These are phyloP conservation scores for Marasmius oreades DNA, from an alignment of 1,284 basidiomycete genomes.

Conservation along the genomic window DNA sequence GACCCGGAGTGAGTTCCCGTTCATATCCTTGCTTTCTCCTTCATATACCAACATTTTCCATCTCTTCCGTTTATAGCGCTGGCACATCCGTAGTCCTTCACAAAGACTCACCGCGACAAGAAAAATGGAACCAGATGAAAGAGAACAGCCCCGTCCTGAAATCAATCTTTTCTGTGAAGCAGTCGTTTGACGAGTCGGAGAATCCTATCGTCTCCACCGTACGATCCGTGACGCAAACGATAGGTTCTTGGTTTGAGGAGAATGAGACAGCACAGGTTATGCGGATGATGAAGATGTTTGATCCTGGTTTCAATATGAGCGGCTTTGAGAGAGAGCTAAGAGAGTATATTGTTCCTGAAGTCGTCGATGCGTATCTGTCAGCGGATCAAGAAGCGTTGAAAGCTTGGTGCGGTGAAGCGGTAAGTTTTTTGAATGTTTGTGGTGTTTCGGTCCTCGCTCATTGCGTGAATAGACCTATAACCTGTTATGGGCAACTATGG, in stretches of 20 bases:
- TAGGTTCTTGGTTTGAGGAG: constrained; percentile 93
- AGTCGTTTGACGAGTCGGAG: constrained; percentile 90
- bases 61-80: constrained; percentile 54
- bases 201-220: constrained; percentile 83
- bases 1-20: constrained; percentile 68
- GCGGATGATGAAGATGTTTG: constrained; percentile 81
- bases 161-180: constrained; percentile 55
- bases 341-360: constrained; percentile 97
- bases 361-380: constrained; percentile 93
- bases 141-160: constrained; percentile 72
- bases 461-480: constrained; percentile 75
- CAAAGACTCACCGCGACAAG: constrained; percentile 73
- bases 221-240: constrained; percentile 80
- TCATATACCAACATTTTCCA: constrained; percentile 4
- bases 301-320: constrained; percentile 87
- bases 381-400: constrained; percentile 85
- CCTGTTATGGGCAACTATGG: constrained; percentile 96
- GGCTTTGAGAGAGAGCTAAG: constrained; percentile 86
- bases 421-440: constrained; percentile 38
- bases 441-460: neutral
- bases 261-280: constrained; percentile 96
- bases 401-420: constrained; percentile 95
- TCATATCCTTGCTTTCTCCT: neutral
- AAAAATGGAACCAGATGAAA: constrained; percentile 75
- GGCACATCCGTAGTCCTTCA: constrained; percentile 83